A percentile compares a stretch with the other conserved stretches of the same genome.
phyloP scores from a whole-genome alignment of 2,329 filamentous ascomycete genomes.

The Sporothrix brunneoviolacea region DNA sequence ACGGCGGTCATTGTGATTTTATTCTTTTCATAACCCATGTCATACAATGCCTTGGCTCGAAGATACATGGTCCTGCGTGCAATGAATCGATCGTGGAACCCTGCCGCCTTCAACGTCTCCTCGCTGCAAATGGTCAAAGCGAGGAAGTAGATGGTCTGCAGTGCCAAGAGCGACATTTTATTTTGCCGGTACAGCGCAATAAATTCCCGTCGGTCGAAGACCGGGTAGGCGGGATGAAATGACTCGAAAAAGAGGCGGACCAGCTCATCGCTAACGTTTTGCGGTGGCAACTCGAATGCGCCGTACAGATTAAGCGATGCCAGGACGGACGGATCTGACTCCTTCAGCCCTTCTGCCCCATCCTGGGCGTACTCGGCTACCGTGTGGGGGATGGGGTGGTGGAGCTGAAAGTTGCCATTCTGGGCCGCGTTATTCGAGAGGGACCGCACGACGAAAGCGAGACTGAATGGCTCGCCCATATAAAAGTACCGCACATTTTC shows the following conservation, averaged over 20 bases:
- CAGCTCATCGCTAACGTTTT: not conserved
- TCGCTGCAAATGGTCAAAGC: conserved; percentile 1
- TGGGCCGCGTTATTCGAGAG: not conserved
- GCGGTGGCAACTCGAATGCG: not conserved
- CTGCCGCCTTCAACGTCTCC: not conserved
- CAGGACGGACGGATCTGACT: not conserved
- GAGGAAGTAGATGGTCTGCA: not conserved
- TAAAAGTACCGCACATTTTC: conserved; percentile 6
- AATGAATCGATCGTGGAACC: not conserved
- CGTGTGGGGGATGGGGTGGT: conserved; percentile 6
- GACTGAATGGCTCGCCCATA: conserved; percentile 9
- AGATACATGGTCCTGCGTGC: not conserved
- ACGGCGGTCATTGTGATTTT: not conserved
- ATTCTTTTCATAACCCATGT: conserved; percentile 6
- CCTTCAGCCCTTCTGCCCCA: not conserved
- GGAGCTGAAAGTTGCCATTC: not conserved
- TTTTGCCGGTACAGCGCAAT: not conserved
- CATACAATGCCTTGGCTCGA: conserved; percentile 1
- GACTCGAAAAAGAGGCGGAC: conserved; percentile 1
- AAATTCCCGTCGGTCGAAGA: conserved; percentile 1
- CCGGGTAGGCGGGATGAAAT: conserved; percentile 1
- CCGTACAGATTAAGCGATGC: not conserved
- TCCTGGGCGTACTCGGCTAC: conserved; percentile 2
- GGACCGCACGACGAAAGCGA: conserved; percentile 4
- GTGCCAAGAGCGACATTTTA: not conserved